Base-by-base conservation (phyloP, 345 rosid genomes). In the Linum lewisii region DNA sequence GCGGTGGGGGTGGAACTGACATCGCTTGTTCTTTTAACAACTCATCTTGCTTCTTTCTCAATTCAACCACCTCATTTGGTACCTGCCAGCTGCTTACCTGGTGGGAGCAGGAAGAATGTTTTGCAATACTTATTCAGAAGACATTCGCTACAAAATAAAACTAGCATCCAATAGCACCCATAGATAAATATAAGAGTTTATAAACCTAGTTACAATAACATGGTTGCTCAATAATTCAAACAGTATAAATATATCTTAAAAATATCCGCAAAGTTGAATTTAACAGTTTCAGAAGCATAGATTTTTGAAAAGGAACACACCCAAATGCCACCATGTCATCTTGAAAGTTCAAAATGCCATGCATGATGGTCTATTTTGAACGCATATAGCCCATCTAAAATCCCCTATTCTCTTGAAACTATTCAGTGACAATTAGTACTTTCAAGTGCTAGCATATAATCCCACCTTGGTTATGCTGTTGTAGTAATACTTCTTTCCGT, bases 71-170 rank as follows among this genome's bases (percentile, higher is more conserved):
- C 68, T 93, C 99, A 29, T 60, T 61, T 0, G 99, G 99, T 49
- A 89, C 72, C 77, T 90, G 97, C 99, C 99, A 93, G 78, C 99
- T 89, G 77, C 90, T 93, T 62, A 85, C 63, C 97, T 90, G 84
- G 64, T 68, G 42, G 47, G 47, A 20, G 21, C 13, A 5, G 11
- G 21, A 52, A 2, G 11, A 14, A 42, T 3, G 11, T 42, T 6
- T 9, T 38, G 18, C 13, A 11, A 42, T 16, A 42, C 18, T n/a
- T n/a, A 42, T 16, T 16, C 13, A 42, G 18, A 14, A 42, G 14
- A 42, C 47, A 29, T 3, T 1, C 1, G n/a, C n/a, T n/a, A 29
- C 7, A 3, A 29, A 29, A 1, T 1, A 29, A 29, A 29, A 29
- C 5, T 26, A 26, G 6, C 32, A 26, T 26, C 32, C 32, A 26